Base-by-base conservation (phyloP, 192 early-diverging fungal genomes). In the Gorgonomyces haynaldii region DNA sequence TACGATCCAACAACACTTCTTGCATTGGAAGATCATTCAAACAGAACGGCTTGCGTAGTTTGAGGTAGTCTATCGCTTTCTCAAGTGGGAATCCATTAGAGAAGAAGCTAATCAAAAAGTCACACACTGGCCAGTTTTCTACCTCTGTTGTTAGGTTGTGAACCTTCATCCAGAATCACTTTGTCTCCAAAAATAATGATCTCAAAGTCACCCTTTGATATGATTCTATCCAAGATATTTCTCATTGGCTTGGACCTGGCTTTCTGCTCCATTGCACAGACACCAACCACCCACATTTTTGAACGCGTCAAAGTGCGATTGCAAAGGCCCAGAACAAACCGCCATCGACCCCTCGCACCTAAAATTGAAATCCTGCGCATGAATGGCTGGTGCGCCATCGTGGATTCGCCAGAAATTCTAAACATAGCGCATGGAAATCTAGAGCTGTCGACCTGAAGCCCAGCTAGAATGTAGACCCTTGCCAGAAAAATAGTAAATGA, bases 101-200 rank as follows among this genome's bases (percentile, higher is more conserved):
- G 66, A 95, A 98, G 69, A 98, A 98, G 10, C 88, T 87, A 21
- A 98, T 90, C 42, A 98, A 76, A 60, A 95, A 91, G 64, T 98
- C 90, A 67, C 91, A 95, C 0, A 67, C 62, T 4, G 94, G 94
- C 94, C 94, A 95, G 45, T 80, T 72, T 29, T 83, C 78, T 5
- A 91, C 76, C 40, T 73, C 85, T 84, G 6, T 23, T 2, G 20
- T 22, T 10, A 47, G 9, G 10, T 17, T 17, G 17, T 8, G 29
- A 17, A 84, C 83, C 78, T 78, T 98, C 94, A 56, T 98, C 89
- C 0, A 95, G 67, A 48, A 98, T 90, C 7, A 90, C 87, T 60
- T 98, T 95, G 60, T 98, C 91, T 3, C 91, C 91, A 69, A 95
- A 95, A 48, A 94, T 83, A 28, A 92, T 69, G 9, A 85, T 81